Conservation (phyloP, 495 filamentous ascomycete genomes). For the Hypoxylon fragiforme region DNA sequence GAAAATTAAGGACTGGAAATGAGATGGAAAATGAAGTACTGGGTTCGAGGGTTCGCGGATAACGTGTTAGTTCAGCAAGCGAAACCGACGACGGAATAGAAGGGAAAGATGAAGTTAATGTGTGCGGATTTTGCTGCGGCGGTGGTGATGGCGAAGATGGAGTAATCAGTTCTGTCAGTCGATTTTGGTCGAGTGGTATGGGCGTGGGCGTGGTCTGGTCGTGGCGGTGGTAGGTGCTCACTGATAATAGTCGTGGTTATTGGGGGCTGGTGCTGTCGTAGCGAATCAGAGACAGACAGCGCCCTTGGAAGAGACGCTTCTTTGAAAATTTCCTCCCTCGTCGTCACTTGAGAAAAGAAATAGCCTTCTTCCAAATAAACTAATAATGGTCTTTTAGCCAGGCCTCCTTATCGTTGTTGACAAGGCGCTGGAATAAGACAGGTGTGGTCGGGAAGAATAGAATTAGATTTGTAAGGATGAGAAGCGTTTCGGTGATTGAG, state of each 20-base stretch:
- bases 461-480: conserved; percentile 1
- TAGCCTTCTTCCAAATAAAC: conserved; percentile 9
- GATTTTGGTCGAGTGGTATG: conserved; percentile 37
- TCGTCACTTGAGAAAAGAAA: background rate
- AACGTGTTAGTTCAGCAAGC: conserved; percentile 14
- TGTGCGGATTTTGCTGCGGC: conserved; percentile 34
- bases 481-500: conserved; percentile 1
- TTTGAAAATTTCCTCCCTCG: no score
- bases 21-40: conserved; percentile 10
- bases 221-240: conserved; percentile 30
- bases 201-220: conserved; percentile 27
- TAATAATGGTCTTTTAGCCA: background rate
- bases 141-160: conserved; percentile 42
- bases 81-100: conserved; percentile 24
- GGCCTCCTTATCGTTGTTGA: background rate
- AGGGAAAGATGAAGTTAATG: conserved; percentile 27
- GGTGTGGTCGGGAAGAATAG: background rate
- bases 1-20: conserved; percentile 19
- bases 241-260: conserved; percentile 24
- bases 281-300: conserved; percentile 20
- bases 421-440: conserved; percentile 4
- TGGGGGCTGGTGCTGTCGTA: conserved; percentile 30
- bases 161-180: conserved; percentile 20
- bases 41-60: conserved; percentile 20
- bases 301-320: conserved; percentile 11